Percentiles rank a stretch among this genome's conserved stretches.
Evolutionary conservation across 306 rosid genomes (phyloP).

Genomic region (Cercis canadensis): DNA sequence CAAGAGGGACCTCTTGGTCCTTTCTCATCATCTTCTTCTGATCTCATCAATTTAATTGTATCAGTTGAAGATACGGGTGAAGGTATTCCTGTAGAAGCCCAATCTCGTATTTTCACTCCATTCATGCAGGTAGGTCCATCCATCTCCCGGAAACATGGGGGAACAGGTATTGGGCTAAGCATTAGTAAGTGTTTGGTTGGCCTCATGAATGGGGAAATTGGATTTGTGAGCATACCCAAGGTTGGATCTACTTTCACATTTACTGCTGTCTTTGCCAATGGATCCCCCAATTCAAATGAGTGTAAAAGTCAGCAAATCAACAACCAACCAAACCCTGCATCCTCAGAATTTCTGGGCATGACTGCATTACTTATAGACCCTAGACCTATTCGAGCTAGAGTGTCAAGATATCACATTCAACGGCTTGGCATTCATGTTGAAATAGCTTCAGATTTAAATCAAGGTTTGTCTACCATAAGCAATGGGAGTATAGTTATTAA

Average conservation of each 20-base stretch:
- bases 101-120: conserved; percentile 81
- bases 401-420: conserved; percentile 86
- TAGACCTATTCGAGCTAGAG: conserved; percentile 75
- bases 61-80: conserved; percentile 99
- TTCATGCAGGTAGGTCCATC: conserved; percentile 97
- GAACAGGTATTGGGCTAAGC: conserved; percentile 97
- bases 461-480: conserved; percentile 55
- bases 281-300: conserved; percentile 53
- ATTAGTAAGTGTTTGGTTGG: conserved; percentile 97
- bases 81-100: conserved; percentile 86
- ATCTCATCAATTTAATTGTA: conserved; percentile 72
- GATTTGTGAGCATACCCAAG: conserved; percentile 82
- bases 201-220: conserved; percentile 97
- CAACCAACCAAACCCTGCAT: conserved; percentile 60
- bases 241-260: conserved; percentile 93
- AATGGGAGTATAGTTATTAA: conserved; percentile 48
- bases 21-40: conserved; percentile 58
- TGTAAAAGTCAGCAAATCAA: conserved; percentile 55
- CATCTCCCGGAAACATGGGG: conserved; percentile 88
- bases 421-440: conserved; percentile 86
- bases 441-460: conserved; percentile 67
- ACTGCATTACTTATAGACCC: conserved; percentile 74
- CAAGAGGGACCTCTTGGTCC: conserved; percentile 64
- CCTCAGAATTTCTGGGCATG: conserved; percentile 80
- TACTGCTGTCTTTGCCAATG: conserved; percentile 76